Evolutionary conservation across 2,329 filamentous ascomycete genomes (phyloP).

Genomic region (Epichloe sibirici): DNA sequence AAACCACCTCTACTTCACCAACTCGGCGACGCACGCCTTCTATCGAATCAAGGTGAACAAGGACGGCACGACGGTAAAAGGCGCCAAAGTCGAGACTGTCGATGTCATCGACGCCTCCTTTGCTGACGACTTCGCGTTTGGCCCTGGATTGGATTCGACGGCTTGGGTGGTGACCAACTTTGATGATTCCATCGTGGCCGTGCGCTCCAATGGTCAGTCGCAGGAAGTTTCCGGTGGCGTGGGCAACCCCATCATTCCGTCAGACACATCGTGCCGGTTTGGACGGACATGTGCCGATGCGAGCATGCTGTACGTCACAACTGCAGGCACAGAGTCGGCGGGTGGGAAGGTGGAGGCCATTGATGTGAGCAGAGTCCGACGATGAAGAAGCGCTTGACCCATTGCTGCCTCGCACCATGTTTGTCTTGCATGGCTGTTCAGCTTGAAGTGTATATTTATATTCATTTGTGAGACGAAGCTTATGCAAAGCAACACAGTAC

Average conservation of each 20-base stretch:
- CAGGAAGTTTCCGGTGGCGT: not conserved
- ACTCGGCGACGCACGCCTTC: conserved; percentile 26
- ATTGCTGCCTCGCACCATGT: too few relatives aligned
- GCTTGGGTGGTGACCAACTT: conserved; percentile 10
- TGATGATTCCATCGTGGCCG: conserved; percentile 6
- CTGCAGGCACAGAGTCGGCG: not conserved
- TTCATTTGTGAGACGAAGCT: too few relatives aligned
- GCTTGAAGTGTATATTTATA: not conserved
- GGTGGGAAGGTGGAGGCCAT: conserved; percentile 1
- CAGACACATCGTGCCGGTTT: not conserved
- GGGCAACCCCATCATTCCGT: not conserved
- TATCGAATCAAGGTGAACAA: conserved; percentile 9
- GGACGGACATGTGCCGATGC: not conserved
- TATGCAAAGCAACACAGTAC: too few relatives aligned
- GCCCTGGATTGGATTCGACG: not conserved
- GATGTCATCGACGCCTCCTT: conserved; percentile 5
- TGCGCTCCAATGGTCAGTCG: conserved; percentile 3
- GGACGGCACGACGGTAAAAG: not conserved
- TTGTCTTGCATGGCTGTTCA: not conserved
- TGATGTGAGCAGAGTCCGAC: not conserved
- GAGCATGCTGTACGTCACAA: conserved; percentile 3
- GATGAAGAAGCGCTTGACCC: not conserved
- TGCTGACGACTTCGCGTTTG: conserved; percentile 13
- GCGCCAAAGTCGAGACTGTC: conserved; percentile 7
- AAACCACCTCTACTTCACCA: conserved; percentile 34